These are phyloP conservation scores for Priceomyces melissophilus DNA, from an alignment of 805 yeast species.

Conservation along the genomic window DNA sequence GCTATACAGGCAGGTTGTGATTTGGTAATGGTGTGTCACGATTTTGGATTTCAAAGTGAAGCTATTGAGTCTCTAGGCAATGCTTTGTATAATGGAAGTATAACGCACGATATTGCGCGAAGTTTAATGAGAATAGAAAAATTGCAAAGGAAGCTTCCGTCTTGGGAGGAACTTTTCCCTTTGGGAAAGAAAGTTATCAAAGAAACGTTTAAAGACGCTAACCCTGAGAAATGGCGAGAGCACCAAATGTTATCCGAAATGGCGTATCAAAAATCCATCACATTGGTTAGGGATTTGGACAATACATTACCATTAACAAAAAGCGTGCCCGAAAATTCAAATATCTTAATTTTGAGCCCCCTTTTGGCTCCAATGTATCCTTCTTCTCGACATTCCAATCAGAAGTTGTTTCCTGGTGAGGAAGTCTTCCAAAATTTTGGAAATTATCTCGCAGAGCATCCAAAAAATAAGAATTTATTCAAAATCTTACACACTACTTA, in stretches of 20 bases:
- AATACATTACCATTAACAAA: constrained; percentile 47
- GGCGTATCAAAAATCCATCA: constrained; percentile 51
- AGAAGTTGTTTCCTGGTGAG: constrained; percentile 40
- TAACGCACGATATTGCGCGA: constrained; percentile 37
- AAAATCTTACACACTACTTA: constrained; percentile 56
- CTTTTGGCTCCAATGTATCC: constrained; percentile 36
- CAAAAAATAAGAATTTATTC: constrained; percentile 27
- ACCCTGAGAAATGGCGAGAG: constrained; percentile 33
- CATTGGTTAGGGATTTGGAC: constrained; percentile 52
- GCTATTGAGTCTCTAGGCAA: constrained; percentile 44
- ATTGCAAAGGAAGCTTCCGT: constrained; percentile 39
- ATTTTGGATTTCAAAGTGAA: constrained; percentile 50
- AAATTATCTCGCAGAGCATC: constrained; percentile 37
- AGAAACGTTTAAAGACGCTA: constrained; percentile 20
- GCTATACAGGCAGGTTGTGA: constrained; percentile 67
- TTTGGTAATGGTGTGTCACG: constrained; percentile 59
- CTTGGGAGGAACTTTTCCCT: constrained; percentile 46
- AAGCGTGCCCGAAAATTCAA: constrained; percentile 28
- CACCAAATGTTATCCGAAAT: constrained; percentile 42
- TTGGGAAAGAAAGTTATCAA: constrained; percentile 21
- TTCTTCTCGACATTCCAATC: constrained; percentile 3
- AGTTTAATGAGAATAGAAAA: constrained; percentile 42
- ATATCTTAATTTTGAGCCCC: constrained; percentile 35
- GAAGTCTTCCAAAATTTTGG: constrained; percentile 55
- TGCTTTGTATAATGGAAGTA: constrained; percentile 37